Evolutionary conservation across 371 early-diverging fungal species (phyloP).

Genomic region (Mortierella sp.): DNA sequence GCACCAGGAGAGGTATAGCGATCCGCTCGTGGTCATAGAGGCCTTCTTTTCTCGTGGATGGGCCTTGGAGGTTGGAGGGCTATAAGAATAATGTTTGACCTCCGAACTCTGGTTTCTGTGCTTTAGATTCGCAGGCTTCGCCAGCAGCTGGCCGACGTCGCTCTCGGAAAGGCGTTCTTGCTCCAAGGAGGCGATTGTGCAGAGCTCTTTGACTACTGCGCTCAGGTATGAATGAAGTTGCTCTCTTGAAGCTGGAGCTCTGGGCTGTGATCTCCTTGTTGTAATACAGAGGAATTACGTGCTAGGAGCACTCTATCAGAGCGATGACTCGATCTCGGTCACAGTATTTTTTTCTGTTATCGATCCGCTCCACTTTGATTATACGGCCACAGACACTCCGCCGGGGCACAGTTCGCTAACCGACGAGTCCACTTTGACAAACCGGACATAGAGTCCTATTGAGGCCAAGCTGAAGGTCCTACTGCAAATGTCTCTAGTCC

Average conservation of each 20-base stretch:
- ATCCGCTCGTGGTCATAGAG: background rate
- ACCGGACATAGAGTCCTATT: constrained; percentile 74
- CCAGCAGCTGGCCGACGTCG: constrained; percentile 86
- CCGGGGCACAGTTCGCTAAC: too few species aligned
- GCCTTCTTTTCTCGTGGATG: too few species aligned
- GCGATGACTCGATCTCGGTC: constrained; percentile 1
- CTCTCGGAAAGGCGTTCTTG: constrained; percentile 90
- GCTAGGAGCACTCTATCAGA: background rate
- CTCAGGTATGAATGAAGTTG: constrained; percentile 63
- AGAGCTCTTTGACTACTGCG: constrained; percentile 96
- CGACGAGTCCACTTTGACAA: background rate
- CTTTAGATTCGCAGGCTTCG: constrained; percentile 83
- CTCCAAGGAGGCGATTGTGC: constrained; percentile 99
- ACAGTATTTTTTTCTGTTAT: constrained; percentile 3
- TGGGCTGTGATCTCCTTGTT: background rate
- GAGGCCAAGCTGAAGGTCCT: constrained; percentile 94
- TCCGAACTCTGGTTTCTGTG: too few species aligned
- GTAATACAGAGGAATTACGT: too few species aligned
- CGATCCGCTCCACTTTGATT: too few species aligned
- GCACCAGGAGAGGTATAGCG: constrained; percentile 81
- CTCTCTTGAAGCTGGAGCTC: constrained; percentile 1
- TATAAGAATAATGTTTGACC: too few species aligned
- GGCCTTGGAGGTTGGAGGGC: too few species aligned
- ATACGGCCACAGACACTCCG: too few species aligned
- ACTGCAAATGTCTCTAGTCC: constrained; percentile 95